Percentiles rank a stretch among this genome's conserved stretches.
phyloP scores from a whole-genome alignment of 1,139 yeast genomes.

The Tardiomyces depauwii region DNA sequence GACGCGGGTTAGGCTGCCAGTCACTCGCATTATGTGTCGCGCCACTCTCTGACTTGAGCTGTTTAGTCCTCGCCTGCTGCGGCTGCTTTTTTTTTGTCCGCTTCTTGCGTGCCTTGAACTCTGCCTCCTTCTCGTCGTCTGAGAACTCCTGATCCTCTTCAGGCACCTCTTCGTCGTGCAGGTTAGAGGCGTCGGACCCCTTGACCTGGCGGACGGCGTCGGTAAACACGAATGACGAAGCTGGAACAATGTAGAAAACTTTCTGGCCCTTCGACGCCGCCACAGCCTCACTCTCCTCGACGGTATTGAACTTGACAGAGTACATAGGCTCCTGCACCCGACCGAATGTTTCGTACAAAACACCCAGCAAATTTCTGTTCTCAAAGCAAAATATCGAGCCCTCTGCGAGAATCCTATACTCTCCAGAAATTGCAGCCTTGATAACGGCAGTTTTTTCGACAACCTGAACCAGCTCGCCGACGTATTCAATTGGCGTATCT shows the following conservation, averaged over 20 bases:
- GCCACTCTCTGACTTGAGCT: too few relatives aligned
- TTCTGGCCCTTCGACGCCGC: conserved; percentile 41
- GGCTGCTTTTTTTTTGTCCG: conserved; percentile 27
- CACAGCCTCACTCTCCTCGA: conserved; percentile 37
- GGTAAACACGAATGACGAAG: conserved; percentile 69
- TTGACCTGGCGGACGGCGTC: conserved; percentile 55
- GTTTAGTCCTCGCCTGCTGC: neutral
- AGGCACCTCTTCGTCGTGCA: conserved; percentile 89
- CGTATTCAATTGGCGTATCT: conserved; percentile 53
- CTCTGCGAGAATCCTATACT: conserved; percentile 71
- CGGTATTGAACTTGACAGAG: conserved; percentile 53
- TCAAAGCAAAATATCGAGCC: conserved; percentile 71
- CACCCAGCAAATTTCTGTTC: conserved; percentile 66
- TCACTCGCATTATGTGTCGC: too few relatives aligned
- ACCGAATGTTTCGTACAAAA: conserved; percentile 84
- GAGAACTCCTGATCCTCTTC: conserved; percentile 91
- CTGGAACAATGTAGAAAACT: conserved; percentile 71
- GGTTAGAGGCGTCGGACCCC: conserved; percentile 93
- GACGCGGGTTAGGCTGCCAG: too few relatives aligned
- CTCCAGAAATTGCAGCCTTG: conserved; percentile 72
- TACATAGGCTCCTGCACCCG: conserved; percentile 76
- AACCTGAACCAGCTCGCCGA: conserved; percentile 61
- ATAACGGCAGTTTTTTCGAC: conserved; percentile 67
- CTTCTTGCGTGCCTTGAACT: conserved; percentile 47
- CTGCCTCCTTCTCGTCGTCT: conserved; percentile 74